Conservation (phyloP, 257 asterid species). For the Lycium barbarum region DNA sequence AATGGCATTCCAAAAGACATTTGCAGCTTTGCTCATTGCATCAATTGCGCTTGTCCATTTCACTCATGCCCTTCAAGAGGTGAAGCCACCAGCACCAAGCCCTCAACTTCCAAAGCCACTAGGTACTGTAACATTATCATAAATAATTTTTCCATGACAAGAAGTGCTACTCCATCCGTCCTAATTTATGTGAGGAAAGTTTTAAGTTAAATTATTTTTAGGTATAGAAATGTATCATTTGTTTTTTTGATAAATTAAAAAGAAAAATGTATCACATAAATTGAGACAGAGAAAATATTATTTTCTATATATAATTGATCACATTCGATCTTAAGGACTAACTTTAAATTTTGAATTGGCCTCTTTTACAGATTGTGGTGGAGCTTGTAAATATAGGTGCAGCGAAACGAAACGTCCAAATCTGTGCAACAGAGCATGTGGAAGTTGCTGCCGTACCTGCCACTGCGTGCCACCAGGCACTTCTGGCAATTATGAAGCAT, state of each 20-base stretch:
- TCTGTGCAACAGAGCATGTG: conserved; percentile 51
- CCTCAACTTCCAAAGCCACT: conserved; percentile 25
- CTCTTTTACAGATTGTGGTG: conserved; percentile 34
- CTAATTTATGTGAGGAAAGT: no score
- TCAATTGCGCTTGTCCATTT: conserved; percentile 35
- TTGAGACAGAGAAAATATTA: no score
- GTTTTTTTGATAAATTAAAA: no score
- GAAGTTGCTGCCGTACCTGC: conserved; percentile 45
- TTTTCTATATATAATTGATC: no score
- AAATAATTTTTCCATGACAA: no score
- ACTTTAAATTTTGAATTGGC: neutral
- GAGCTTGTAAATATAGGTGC: conserved; percentile 35
- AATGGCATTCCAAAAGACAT: conserved; percentile 33
- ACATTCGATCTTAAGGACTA: no score
- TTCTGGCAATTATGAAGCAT: conserved; percentile 41
- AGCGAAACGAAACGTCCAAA: conserved; percentile 36
- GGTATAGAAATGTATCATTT: no score
- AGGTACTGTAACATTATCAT: neutral
- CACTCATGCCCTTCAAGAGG: conserved; percentile 37
- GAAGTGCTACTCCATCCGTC: no score
- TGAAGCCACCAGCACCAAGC: conserved; percentile 30
- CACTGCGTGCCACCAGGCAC: conserved; percentile 50
- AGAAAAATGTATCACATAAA: no score
- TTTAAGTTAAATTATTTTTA: no score
- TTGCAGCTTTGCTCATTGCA: conserved; percentile 26